These are phyloP conservation scores for Aspergillus sp. DNA, from an alignment of 2,329 filamentous ascomycete genomes.

Conservation along the genomic window DNA sequence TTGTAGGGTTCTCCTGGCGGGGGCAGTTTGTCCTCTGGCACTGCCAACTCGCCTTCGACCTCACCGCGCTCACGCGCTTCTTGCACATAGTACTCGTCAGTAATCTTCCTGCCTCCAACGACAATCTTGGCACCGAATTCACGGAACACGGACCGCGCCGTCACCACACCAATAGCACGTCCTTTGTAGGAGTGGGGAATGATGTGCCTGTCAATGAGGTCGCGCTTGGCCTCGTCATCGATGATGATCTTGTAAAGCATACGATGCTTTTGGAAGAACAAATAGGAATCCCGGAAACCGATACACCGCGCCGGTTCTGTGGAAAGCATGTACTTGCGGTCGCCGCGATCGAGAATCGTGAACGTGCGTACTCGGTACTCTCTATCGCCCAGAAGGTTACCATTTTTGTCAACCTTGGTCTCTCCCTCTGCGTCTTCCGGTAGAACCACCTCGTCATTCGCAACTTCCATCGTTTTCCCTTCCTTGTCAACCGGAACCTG, in stretches of 20 bases:
- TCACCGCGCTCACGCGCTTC: constrained; percentile 69
- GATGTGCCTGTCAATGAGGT: constrained; percentile 90
- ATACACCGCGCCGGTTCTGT: constrained; percentile 95
- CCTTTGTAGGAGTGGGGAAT: constrained; percentile 99
- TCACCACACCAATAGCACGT: constrained; percentile 92
- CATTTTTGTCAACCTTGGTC: constrained; percentile 85
- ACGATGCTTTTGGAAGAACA: constrained; percentile 98
- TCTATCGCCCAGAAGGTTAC: constrained; percentile 71
- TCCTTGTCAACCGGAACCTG: constrained; percentile 88
- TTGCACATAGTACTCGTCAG: constrained; percentile 82
- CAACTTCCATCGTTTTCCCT: constrained; percentile 82
- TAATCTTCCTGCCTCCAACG: constrained; percentile 77
- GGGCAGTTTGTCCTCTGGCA: constrained; percentile 75
- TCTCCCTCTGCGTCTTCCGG: constrained; percentile 85
- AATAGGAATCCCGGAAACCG: constrained; percentile 93
- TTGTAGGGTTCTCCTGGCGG: constrained; percentile 83
- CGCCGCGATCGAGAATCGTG: constrained; percentile 74
- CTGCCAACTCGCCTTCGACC: constrained; percentile 82
- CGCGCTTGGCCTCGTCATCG: constrained; percentile 91
- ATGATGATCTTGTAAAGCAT: constrained; percentile 97
- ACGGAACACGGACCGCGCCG: constrained; percentile 89
- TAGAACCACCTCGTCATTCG: constrained; percentile 84
- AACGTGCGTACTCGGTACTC: constrained; percentile 96
- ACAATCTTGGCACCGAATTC: constrained; percentile 94
- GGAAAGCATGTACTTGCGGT: constrained; percentile 93